Percentiles rank a stretch among this genome's conserved stretches.
These are phyloP conservation scores for Flaveria robusta DNA, from an alignment of 129 eudicot species.

Conservation along the genomic window DNA sequence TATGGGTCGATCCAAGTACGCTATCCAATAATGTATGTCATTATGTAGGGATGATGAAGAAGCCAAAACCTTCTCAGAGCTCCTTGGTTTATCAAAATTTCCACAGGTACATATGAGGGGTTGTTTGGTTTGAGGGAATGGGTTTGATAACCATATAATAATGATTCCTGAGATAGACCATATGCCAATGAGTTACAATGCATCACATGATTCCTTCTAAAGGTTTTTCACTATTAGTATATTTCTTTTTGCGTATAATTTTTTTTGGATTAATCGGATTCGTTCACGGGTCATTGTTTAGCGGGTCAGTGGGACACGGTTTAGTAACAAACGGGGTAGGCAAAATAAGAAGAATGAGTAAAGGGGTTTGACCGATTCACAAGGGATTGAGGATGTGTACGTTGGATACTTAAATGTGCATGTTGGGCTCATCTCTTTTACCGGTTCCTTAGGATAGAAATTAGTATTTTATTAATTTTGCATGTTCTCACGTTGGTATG, in stretches of 20 bases:
- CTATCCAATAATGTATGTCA: neutral
- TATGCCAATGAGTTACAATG: neutral
- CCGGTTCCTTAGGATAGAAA: too few species aligned
- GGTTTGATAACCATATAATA: neutral
- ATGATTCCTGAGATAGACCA: neutral
- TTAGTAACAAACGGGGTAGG: too few species aligned
- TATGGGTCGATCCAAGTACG: neutral
- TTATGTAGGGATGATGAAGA: constrained; percentile 58
- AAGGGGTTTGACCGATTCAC: too few species aligned
- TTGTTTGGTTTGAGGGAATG: neutral
- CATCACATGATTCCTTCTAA: neutral
- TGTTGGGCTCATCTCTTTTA: too few species aligned
- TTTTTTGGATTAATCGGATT: too few species aligned
- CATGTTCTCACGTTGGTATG: too few species aligned
- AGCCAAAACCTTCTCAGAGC: constrained; percentile 46
- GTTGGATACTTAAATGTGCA: too few species aligned
- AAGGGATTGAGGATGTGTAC: too few species aligned
- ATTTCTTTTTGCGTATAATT: neutral
- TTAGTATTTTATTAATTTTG: too few species aligned
- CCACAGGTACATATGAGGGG: constrained; percentile 55
- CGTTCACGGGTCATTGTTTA: too few species aligned
- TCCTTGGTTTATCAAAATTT: constrained; percentile 64
- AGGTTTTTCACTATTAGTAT: neutral
- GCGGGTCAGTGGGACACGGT: too few species aligned
- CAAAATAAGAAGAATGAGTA: too few species aligned